A percentile compares a stretch with the other conserved stretches of the same genome.
Evolutionary conservation across 352 stramenopile genomes (phyloP).

Genomic region (Peronospora belbahrii): DNA sequence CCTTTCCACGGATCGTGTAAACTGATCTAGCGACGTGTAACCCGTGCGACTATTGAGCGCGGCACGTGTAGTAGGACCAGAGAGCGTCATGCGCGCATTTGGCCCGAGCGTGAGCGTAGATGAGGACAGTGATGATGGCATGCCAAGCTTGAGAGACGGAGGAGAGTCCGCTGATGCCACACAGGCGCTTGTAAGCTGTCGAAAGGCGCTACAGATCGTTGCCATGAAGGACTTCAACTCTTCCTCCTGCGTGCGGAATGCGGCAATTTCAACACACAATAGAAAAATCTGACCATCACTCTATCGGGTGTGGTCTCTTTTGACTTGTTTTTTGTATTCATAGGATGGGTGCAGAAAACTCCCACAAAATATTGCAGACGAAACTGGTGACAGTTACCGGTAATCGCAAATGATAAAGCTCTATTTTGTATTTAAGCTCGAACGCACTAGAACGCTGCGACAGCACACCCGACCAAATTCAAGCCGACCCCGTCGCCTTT

Average conservation of each 20-base stretch:
- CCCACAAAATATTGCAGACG: constrained; percentile 1
- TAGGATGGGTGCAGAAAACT: neutral
- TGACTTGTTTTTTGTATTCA: constrained; percentile 8
- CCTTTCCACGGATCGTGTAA: constrained; percentile 45
- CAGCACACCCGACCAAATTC: constrained; percentile 1
- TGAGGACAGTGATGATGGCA: constrained; percentile 21
- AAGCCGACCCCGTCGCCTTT: neutral
- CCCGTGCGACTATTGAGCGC: constrained; percentile 17
- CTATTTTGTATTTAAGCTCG: constrained; percentile 25
- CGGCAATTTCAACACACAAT: constrained; percentile 5
- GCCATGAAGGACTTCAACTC: constrained; percentile 15
- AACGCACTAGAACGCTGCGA: neutral
- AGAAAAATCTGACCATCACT: constrained; percentile 19
- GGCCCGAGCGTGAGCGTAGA: constrained; percentile 16
- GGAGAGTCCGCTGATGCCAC: constrained; percentile 29
- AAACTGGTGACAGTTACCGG: neutral
- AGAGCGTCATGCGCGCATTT: constrained; percentile 2
- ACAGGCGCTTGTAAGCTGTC: constrained; percentile 30
- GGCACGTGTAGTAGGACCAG: constrained; percentile 1
- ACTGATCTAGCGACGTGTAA: constrained; percentile 26
- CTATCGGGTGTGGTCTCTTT: neutral
- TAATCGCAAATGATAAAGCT: constrained; percentile 13
- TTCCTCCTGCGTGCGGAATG: constrained; percentile 7
- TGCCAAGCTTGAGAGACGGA: constrained; percentile 15
- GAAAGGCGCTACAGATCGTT: constrained; percentile 37